Conservation (phyloP, 257 asterid genomes). For the Gentiana straminea region DNA sequence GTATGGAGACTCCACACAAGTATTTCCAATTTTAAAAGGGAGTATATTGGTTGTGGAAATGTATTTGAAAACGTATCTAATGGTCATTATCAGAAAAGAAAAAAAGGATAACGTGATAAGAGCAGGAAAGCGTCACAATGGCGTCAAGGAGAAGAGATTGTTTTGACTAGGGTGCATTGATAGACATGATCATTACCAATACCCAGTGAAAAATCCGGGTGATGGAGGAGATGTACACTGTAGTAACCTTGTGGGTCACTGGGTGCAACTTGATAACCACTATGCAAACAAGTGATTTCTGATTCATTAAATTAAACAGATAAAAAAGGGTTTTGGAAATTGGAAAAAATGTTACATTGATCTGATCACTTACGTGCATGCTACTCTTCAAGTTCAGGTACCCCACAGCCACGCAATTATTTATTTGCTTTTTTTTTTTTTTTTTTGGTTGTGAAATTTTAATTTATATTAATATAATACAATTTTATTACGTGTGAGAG, state of each 20-base stretch:
- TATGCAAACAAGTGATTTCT: constrained; percentile 9
- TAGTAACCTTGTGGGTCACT: constrained; percentile 31
- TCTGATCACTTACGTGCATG: constrained; percentile 20
- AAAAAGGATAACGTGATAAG: constrained; percentile 12
- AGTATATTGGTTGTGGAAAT: neutral
- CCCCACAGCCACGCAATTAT: too few relatives aligned
- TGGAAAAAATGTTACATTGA: constrained; percentile 2
- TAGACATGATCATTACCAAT: constrained; percentile 22
- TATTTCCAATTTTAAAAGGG: neutral
- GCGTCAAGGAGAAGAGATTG: constrained; percentile 37
- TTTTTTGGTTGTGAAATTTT: too few relatives aligned
- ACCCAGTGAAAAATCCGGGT: constrained; percentile 23
- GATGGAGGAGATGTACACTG: constrained; percentile 15
- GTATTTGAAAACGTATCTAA: too few relatives aligned
- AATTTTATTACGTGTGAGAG: too few relatives aligned
- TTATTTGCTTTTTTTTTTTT: too few relatives aligned
- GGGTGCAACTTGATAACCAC: constrained; percentile 25
- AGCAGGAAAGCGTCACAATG: constrained; percentile 30
- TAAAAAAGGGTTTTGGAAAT: neutral
- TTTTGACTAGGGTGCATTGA: constrained; percentile 24
- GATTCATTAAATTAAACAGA: neutral
- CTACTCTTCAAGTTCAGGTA: constrained; percentile 7
- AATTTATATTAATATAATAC: too few relatives aligned
- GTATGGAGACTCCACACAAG: neutral
- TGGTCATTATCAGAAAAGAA: neutral